Percentiles rank a stretch among this genome's conserved stretches.
phyloP scores from a whole-genome alignment of 2,329 filamentous ascomycete species.

The Fusarium proliferatum region DNA sequence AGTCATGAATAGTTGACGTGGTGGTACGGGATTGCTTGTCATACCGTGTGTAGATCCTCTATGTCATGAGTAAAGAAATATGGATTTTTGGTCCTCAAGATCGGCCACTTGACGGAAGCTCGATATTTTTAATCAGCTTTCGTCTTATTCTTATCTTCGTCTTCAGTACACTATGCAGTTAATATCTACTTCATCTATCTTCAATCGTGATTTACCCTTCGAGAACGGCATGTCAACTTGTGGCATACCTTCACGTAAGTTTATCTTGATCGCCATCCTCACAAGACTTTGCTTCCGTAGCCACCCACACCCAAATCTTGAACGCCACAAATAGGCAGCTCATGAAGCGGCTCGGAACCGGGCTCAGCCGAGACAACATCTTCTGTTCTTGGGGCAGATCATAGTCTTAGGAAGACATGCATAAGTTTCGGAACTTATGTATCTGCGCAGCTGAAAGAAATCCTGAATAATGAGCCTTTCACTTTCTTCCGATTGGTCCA shows the following conservation, averaged over 20 bases:
- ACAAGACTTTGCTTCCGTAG: rapidly evolving
- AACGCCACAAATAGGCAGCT: background rate
- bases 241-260: rapidly evolving
- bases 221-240: rapidly evolving
- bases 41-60: background rate
- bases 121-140: background rate
- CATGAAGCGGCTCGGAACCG: background rate
- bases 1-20: background rate
- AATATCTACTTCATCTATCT: no score
- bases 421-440: background rate
- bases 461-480: no score
- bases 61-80: background rate
- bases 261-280: no score
- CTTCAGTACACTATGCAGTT: background rate
- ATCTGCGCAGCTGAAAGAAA: background rate
- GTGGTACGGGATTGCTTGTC: background rate
- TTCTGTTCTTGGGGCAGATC: background rate
- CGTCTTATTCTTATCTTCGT: background rate
- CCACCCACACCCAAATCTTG: background rate
- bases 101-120: background rate
- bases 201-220: rapidly evolving
- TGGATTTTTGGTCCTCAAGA: background rate
- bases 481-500: background rate
- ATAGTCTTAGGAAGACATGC: background rate
- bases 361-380: background rate